A percentile compares a stretch with the other conserved stretches of the same genome.
phyloP scores from a whole-genome alignment of 2,329 filamentous ascomycete species.

The Colletotrichum sp. region DNA sequence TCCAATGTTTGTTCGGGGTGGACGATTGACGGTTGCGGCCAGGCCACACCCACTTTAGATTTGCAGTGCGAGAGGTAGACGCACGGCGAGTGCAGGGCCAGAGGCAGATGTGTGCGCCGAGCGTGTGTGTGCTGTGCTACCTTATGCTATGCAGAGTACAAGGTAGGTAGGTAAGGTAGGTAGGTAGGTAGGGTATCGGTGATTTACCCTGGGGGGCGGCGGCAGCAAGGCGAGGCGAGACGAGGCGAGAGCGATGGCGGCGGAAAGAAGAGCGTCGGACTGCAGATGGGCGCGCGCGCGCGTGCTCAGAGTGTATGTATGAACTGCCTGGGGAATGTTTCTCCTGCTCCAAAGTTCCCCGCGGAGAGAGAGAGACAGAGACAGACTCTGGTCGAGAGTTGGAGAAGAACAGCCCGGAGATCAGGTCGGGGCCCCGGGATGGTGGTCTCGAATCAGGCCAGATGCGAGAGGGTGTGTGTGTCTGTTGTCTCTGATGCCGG shows the following conservation, averaged over 20 bases:
- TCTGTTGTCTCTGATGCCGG: background rate
- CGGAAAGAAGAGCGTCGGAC: background rate
- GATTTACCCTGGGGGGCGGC: background rate
- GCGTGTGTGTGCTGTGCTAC: background rate
- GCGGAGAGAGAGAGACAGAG: background rate
- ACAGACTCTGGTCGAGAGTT: background rate
- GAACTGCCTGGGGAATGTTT: background rate
- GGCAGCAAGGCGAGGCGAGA: background rate
- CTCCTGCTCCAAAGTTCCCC: background rate
- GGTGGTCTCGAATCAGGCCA: slow-evolving; percentile 6
- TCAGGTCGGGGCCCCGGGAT: background rate
- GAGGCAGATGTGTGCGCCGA: background rate
- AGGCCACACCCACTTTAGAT: background rate
- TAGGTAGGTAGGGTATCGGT: background rate
- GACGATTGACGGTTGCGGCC: slow-evolving; percentile 17
- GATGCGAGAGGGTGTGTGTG: background rate
- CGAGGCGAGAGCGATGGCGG: slow-evolving; percentile 31
- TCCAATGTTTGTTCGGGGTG: slow-evolving; percentile 19
- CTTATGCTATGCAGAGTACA: background rate
- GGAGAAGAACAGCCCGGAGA: background rate
- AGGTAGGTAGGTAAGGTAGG: background rate
- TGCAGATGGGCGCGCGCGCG: background rate
- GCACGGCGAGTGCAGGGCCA: background rate
- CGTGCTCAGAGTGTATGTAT: background rate
- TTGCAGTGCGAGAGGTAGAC: background rate